Conservation (phyloP, 495 filamentous ascomycete species). For the Penicillium atrosanguineum region DNA sequence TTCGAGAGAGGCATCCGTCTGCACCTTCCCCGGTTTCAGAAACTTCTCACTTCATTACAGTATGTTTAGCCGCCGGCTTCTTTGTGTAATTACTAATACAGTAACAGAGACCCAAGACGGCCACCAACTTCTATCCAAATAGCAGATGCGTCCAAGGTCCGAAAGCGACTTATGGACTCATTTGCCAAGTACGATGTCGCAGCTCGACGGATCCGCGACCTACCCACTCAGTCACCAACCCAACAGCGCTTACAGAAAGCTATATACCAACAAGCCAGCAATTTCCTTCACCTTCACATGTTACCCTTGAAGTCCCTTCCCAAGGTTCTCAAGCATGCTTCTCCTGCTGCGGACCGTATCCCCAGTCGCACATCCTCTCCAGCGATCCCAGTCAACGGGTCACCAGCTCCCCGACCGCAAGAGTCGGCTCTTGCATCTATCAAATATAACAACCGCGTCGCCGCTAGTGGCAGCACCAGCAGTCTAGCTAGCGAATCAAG, state of each 20-base stretch:
- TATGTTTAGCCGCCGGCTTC: constrained; percentile 24
- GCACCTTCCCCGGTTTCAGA: constrained; percentile 84
- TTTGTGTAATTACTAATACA: constrained; percentile 18
- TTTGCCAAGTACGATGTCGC: constrained; percentile 88
- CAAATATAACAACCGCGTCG: constrained; percentile 47
- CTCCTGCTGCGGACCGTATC: constrained; percentile 40
- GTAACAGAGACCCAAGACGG: constrained; percentile 58
- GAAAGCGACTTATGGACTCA: constrained; percentile 85
- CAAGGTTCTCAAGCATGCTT: constrained; percentile 70
- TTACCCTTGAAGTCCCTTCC: constrained; percentile 85
- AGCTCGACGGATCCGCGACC: constrained; percentile 75
- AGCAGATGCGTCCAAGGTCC: constrained; percentile 83
- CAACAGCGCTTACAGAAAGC: constrained; percentile 78
- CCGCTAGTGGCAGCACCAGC: constrained; percentile 52
- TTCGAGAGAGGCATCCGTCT: constrained; percentile 87
- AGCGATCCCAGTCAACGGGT: constrained; percentile 28
- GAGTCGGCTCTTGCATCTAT: constrained; percentile 56
- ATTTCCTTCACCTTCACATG: constrained; percentile 90
- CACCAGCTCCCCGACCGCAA: constrained; percentile 34
- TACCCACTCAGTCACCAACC: constrained; percentile 68
- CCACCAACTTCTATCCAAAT: constrained; percentile 75
- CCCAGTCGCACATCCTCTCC: constrained; percentile 33
- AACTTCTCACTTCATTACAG: constrained; percentile 67
- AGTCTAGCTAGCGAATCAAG: constrained; percentile 62
- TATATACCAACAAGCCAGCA: constrained; percentile 77